Evolutionary conservation across 495 filamentous ascomycete species (phyloP).

Genomic region (Thermothielavioides terrestris): DNA sequence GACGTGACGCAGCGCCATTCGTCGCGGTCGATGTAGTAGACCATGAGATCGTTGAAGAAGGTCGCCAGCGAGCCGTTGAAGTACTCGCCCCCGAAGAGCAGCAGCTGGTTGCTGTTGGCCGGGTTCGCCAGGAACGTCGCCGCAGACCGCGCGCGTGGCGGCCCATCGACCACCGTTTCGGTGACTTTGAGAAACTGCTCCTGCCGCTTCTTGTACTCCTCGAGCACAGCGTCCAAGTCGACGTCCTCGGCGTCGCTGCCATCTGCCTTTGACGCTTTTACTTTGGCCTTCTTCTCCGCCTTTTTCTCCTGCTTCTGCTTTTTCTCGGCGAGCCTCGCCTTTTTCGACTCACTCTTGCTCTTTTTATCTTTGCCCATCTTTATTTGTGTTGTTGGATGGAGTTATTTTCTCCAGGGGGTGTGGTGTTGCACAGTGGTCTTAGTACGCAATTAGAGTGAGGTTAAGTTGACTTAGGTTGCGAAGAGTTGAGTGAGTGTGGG

Average conservation of each 20-base stretch:
- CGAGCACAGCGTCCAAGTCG: conserved; percentile 95
- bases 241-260: conserved; percentile 83
- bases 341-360: conserved; percentile 49
- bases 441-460: too few species aligned
- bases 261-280: conserved; percentile 40
- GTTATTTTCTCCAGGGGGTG: background rate
- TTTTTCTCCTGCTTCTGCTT: conserved; percentile 57
- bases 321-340: conserved; percentile 54
- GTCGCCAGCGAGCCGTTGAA: conserved; percentile 55
- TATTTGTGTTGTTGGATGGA: background rate
- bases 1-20: conserved; percentile 83
- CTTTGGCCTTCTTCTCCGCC: conserved; percentile 54
- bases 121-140: conserved; percentile 76
- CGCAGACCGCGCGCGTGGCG: conserved; percentile 70
- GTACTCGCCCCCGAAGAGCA: conserved; percentile 78
- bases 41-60: conserved; percentile 69
- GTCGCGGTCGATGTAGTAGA: conserved; percentile 79
- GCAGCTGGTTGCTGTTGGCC: conserved; percentile 76
- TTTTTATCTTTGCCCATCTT: conserved; percentile 55
- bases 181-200: conserved; percentile 91
- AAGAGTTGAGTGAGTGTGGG: conserved; percentile 2
- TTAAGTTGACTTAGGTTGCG: background rate
- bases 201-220: conserved; percentile 76
- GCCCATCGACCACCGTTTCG: conserved; percentile 58
- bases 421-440: too few species aligned